Percentiles rank a stretch among this genome's conserved stretches.
Conservation (phyloP, 2,329 filamentous ascomycete genomes). For the Hymenoscyphus albidus region DNA sequence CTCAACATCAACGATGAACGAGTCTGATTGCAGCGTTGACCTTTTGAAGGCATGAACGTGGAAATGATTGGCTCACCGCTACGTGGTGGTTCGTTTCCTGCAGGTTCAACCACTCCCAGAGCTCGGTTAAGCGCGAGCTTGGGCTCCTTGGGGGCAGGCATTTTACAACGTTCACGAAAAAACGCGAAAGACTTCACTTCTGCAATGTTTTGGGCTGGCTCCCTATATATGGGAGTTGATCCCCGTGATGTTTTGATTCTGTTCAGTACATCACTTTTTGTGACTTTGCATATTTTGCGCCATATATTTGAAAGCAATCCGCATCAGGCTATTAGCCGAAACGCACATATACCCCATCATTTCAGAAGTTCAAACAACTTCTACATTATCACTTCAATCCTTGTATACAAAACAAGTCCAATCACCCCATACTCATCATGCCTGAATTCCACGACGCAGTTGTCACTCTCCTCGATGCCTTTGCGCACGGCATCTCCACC, state of each 20-base stretch:
- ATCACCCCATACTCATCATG: constrained; percentile 27
- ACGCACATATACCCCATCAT: background rate
- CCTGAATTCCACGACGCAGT: constrained; percentile 44
- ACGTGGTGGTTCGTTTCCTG: background rate
- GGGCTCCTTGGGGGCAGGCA: background rate
- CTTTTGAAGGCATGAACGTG: background rate
- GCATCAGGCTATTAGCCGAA: background rate
- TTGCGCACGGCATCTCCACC: constrained; percentile 35
- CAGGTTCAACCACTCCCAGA: background rate
- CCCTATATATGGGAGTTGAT: background rate
- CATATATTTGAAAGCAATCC: background rate
- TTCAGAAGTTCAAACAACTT: background rate
- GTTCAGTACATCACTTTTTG: background rate
- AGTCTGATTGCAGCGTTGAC: background rate
- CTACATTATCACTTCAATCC: background rate
- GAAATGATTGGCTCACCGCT: background rate
- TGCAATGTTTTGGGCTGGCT: background rate
- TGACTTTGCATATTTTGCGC: background rate
- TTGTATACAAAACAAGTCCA: background rate
- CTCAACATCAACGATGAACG: constrained; percentile 2
- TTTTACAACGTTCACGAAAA: background rate
- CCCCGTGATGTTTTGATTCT: background rate
- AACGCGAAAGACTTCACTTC: background rate
- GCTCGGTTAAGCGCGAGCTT: background rate
- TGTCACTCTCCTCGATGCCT: constrained; percentile 44